Conservation (phyloP, 2,329 filamentous ascomycete genomes). For the Sordariomycetes sp. region DNA sequence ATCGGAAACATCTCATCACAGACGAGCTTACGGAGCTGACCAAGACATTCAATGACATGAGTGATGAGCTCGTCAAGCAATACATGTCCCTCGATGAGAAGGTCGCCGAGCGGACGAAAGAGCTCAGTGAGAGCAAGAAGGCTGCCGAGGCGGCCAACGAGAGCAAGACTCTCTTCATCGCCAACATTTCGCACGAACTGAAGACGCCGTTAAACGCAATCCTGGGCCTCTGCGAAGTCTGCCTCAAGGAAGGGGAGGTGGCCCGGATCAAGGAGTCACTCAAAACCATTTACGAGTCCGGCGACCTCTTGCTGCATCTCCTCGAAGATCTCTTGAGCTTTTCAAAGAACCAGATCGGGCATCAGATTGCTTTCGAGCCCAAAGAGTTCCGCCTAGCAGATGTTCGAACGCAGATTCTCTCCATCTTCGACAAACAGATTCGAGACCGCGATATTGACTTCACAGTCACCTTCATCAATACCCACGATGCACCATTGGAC, state of each 20-base stretch:
- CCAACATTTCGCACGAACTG: slow-evolving; percentile 81
- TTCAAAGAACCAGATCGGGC: slow-evolving; percentile 89
- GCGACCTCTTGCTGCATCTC: slow-evolving; percentile 74
- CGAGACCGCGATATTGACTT: slow-evolving; percentile 70
- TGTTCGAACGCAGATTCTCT: slow-evolving; percentile 69
- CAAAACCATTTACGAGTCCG: slow-evolving; percentile 67
- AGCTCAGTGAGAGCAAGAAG: slow-evolving; percentile 83
- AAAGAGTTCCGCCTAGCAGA: slow-evolving; percentile 81
- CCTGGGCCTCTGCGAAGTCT: slow-evolving; percentile 85
- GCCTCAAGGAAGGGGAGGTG: slow-evolving; percentile 83
- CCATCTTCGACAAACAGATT: slow-evolving; percentile 86
- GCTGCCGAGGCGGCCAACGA: slow-evolving; percentile 92
- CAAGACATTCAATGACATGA: slow-evolving; percentile 86
- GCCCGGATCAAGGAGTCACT: slow-evolving; percentile 71
- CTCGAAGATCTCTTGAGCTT: slow-evolving; percentile 87
- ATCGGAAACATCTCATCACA: slow-evolving; percentile 64
- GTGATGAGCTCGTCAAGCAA: slow-evolving; percentile 78
- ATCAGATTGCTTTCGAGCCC: slow-evolving; percentile 72
- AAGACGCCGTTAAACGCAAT: slow-evolving; percentile 96
- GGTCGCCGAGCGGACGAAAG: slow-evolving; percentile 71
- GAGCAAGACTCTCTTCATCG: slow-evolving; percentile 95
- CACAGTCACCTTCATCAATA: slow-evolving; percentile 56
- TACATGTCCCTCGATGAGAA: slow-evolving; percentile 79
- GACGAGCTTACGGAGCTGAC: slow-evolving; percentile 83
- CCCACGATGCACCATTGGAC: slow-evolving; percentile 24